Conservation (phyloP, 1,284 basidiomycete genomes). For the Ustilago shanxiensis region DNA sequence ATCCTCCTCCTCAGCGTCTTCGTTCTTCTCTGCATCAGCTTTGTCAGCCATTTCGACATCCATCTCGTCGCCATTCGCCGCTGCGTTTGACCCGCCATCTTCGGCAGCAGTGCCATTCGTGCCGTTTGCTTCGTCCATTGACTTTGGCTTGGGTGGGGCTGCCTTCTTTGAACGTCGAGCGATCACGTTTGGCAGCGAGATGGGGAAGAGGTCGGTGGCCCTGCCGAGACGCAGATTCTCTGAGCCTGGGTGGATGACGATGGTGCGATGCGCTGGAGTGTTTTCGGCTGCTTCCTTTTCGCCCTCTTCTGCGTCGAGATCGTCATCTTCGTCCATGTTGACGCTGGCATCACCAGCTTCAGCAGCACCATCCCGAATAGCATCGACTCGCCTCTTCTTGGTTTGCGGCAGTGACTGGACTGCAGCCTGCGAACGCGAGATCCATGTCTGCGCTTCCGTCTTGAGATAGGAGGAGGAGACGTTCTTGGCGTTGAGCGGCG, state of each 20-base stretch:
- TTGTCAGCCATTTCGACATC: constrained; percentile 33
- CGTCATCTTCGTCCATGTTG: constrained; percentile 42
- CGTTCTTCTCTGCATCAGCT: constrained; percentile 10
- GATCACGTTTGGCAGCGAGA: constrained; percentile 81
- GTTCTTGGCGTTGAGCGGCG: constrained; percentile 68
- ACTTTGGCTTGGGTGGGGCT: background rate
- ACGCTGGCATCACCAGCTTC: constrained; percentile 30
- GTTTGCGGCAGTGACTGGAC: constrained; percentile 18
- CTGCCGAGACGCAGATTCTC: constrained; percentile 86
- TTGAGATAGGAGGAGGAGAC: constrained; percentile 67
- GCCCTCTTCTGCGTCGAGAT: constrained; percentile 40
- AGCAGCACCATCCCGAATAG: constrained; percentile 17
- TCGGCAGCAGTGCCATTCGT: background rate
- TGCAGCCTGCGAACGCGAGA: constrained; percentile 45
- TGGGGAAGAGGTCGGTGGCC: constrained; percentile 86
- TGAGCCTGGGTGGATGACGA: constrained; percentile 95
- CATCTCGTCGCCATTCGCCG: background rate
- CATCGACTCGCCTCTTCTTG: constrained; percentile 46
- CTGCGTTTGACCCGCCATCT: background rate
- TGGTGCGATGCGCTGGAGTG: constrained; percentile 65
- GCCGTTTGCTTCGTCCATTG: background rate
- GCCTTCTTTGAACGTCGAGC: constrained; percentile 72
- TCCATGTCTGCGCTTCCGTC: constrained; percentile 68
- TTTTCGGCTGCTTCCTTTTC: constrained; percentile 45
- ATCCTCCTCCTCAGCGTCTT: constrained; percentile 19